Conservation (phyloP, 805 yeast species). For the Kodamaea sagamina region DNA sequence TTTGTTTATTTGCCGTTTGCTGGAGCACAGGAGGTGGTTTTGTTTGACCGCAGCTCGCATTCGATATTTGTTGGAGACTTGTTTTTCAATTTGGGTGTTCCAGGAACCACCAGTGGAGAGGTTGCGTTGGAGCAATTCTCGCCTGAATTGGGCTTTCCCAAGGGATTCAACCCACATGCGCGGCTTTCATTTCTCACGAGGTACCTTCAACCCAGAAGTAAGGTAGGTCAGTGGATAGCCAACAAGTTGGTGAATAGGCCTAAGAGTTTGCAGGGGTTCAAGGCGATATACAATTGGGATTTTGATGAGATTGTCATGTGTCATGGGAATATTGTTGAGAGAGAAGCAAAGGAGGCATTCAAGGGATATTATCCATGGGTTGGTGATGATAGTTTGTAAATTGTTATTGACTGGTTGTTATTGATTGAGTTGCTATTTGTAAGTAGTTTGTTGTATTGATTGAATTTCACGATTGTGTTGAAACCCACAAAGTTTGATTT, state of each 20-base stretch:
- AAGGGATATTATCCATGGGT: slow-evolving; percentile 16
- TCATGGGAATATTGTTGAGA: slow-evolving; percentile 54
- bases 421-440: too few species aligned
- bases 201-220: slow-evolving; percentile 6
- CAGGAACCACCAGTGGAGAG: slow-evolving; percentile 13
- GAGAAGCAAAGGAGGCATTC: slow-evolving; percentile 31
- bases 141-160: slow-evolving; percentile 16
- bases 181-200: slow-evolving; percentile 18
- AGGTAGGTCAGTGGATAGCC: neutral
- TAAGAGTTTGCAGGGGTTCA: slow-evolving; percentile 21
- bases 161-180: slow-evolving; percentile 15
- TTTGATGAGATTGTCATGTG: slow-evolving; percentile 28
- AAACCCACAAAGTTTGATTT: too few species aligned
- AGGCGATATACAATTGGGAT: slow-evolving; percentile 27
- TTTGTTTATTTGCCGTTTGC: slow-evolving; percentile 16
- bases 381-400: neutral
- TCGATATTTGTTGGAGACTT: slow-evolving; percentile 18
- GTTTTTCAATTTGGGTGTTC: slow-evolving; percentile 15
- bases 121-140: slow-evolving; percentile 18
- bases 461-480: too few species aligned
- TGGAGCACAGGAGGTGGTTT: slow-evolving; percentile 18
- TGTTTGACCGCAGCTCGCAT: slow-evolving; percentile 15
- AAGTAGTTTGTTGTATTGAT: too few species aligned
- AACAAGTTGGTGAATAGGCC: slow-evolving; percentile 6
- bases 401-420: too few species aligned